Conservation (phyloP, 805 yeast genomes). For the Teunomyces funiuensis region DNA sequence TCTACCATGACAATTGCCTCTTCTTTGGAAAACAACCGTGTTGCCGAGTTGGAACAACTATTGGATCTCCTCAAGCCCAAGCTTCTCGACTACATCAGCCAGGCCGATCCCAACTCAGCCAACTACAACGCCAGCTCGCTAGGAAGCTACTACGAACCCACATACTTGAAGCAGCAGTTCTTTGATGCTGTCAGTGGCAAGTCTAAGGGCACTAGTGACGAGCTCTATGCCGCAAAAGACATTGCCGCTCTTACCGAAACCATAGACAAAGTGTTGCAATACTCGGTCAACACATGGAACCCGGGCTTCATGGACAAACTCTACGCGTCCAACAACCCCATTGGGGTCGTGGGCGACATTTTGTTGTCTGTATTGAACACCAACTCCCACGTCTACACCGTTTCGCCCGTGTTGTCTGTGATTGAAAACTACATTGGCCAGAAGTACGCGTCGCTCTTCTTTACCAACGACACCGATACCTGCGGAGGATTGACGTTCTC, state of each 20-base stretch:
- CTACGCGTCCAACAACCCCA: constrained; percentile 83
- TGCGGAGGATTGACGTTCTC: constrained; percentile 85
- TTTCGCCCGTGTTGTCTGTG: constrained; percentile 75
- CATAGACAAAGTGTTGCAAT: constrained; percentile 56
- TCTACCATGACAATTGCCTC: neutral
- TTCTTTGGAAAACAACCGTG: constrained; percentile 47
- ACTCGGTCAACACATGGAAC: constrained; percentile 84
- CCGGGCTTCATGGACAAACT: constrained; percentile 82
- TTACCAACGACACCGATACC: constrained; percentile 35
- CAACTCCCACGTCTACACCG: constrained; percentile 82
- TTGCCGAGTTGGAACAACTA: constrained; percentile 54
- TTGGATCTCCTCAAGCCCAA: constrained; percentile 51
- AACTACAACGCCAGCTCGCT: constrained; percentile 41
- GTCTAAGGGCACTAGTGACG: constrained; percentile 35
- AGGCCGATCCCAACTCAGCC: constrained; percentile 39
- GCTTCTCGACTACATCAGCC: constrained; percentile 51
- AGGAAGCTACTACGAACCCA: constrained; percentile 55
- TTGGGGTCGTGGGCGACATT: constrained; percentile 74
- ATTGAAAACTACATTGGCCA: constrained; percentile 69
- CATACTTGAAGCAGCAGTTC: constrained; percentile 37
- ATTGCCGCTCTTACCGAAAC: constrained; percentile 38
- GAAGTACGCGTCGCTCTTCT: constrained; percentile 68
- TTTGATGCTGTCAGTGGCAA: constrained; percentile 6
- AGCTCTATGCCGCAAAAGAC: constrained; percentile 20
- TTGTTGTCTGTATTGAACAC: constrained; percentile 71